These are phyloP conservation scores for Malania oleifera DNA, from an alignment of 164 flowering plant genomes.

Conservation along the genomic window DNA sequence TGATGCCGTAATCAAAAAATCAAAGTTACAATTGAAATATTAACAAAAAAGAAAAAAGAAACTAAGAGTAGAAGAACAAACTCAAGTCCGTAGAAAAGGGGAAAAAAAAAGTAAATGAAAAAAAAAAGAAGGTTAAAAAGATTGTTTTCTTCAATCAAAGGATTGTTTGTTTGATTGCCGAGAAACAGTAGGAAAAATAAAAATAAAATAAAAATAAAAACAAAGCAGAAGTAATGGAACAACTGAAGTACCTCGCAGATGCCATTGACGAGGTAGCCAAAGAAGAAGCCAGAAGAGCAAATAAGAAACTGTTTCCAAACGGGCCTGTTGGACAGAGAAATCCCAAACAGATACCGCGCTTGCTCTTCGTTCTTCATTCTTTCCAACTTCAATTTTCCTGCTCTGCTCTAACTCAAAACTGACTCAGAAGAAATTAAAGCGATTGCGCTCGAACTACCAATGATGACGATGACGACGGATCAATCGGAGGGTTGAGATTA, in stretches of 20 bases:
- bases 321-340: conserved; percentile 60
- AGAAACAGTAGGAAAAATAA: too few species aligned
- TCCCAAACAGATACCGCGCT: conserved; percentile 67
- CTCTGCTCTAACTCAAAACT: background rate
- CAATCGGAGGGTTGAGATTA: too few species aligned
- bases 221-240: too few species aligned
- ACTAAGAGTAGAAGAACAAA: too few species aligned
- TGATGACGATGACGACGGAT: conserved; percentile 13
- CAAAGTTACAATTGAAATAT: too few species aligned
- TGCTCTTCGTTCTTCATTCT: conserved; percentile 68
- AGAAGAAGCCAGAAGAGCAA: conserved; percentile 91
- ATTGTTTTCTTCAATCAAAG: background rate
- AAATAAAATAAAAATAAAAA: background rate
- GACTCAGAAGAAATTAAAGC: background rate
- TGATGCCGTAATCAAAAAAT: too few species aligned
- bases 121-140: background rate
- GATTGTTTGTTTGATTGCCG: too few species aligned
- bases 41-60: too few species aligned
- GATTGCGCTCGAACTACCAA: conserved; percentile 7
- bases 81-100: too few species aligned
- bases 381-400: background rate
- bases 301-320: conserved; percentile 76
- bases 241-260: conserved; percentile 84
- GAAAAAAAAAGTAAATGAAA: too few species aligned
- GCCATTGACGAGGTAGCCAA: conserved; percentile 93